A percentile compares a stretch with the other conserved stretches of the same genome.
Evolutionary conservation across 345 rosid species (phyloP).

Genomic region (Luvunga scandens): DNA sequence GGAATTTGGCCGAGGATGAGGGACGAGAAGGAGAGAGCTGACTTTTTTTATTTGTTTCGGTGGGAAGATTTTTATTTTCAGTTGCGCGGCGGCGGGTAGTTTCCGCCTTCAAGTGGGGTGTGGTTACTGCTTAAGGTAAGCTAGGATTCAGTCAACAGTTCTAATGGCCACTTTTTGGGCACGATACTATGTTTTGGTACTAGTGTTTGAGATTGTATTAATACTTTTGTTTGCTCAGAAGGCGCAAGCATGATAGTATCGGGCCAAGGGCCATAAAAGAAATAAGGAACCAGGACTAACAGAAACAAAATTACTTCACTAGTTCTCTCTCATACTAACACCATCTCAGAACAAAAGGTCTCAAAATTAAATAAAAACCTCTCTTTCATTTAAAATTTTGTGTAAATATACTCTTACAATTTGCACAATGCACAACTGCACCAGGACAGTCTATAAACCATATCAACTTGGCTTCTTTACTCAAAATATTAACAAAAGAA

Average conservation of each 20-base stretch:
- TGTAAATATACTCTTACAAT: no score
- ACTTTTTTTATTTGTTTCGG: not conserved
- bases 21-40: not conserved
- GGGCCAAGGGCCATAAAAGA: no score
- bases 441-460: not conserved
- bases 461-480: not conserved
- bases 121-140: not conserved
- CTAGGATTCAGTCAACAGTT: not conserved
- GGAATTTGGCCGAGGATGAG: not conserved
- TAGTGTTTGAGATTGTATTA: no score
- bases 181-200: not conserved
- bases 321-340: no score
- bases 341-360: not conserved
- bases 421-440: no score
- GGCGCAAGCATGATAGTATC: no score
- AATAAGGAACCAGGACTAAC: no score
- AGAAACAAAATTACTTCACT: no score
- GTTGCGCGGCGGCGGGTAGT: conserved; percentile 14
- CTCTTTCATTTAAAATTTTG: no score
- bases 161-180: not conserved
- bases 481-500: not conserved
- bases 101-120: not conserved
- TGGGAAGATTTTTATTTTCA: conserved; percentile 4
- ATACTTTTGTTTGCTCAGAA: no score
- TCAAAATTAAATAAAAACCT: not conserved